These are phyloP conservation scores for Saprolegnia diclina DNA, from an alignment of 352 stramenopile species.

Conservation along the genomic window DNA sequence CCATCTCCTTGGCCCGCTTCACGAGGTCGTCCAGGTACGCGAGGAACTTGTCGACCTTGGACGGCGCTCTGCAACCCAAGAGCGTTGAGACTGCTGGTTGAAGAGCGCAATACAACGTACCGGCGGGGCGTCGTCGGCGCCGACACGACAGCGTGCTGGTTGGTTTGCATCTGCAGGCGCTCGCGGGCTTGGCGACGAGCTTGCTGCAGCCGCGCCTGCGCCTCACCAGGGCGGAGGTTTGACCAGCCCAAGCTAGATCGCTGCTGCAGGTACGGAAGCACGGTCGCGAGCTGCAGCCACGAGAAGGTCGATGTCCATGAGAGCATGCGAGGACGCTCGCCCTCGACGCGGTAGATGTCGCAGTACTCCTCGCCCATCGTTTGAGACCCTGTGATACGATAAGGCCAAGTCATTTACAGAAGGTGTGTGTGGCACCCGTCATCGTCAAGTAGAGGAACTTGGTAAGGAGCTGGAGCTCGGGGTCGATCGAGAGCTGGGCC, in stretches of 20 bases:
- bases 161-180: constrained; percentile 56
- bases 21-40: constrained; percentile 43
- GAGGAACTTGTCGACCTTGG: constrained; percentile 28
- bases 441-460: constrained; percentile 15
- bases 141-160: background rate
- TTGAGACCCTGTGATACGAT: constrained; percentile 32
- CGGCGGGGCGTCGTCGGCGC: background rate
- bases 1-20: constrained; percentile 38
- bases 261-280: constrained; percentile 53
- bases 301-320: constrained; percentile 36
- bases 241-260: constrained; percentile 68
- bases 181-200: constrained; percentile 65
- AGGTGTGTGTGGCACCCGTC: constrained; percentile 2
- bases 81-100: background rate
- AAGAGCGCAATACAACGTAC: background rate
- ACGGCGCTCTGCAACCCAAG: background rate
- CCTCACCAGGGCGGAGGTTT: constrained; percentile 38
- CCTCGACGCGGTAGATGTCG: constrained; percentile 60
- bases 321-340: constrained; percentile 33
- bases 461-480: constrained; percentile 12
- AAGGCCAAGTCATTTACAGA: background rate
- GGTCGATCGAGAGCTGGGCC: constrained; percentile 8
- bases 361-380: constrained; percentile 86
- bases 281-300: constrained; percentile 52
- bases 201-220: constrained; percentile 28